Evolutionary conservation across 495 filamentous ascomycete genomes (phyloP).

Genomic region (Recurvomyces mirabilis): DNA sequence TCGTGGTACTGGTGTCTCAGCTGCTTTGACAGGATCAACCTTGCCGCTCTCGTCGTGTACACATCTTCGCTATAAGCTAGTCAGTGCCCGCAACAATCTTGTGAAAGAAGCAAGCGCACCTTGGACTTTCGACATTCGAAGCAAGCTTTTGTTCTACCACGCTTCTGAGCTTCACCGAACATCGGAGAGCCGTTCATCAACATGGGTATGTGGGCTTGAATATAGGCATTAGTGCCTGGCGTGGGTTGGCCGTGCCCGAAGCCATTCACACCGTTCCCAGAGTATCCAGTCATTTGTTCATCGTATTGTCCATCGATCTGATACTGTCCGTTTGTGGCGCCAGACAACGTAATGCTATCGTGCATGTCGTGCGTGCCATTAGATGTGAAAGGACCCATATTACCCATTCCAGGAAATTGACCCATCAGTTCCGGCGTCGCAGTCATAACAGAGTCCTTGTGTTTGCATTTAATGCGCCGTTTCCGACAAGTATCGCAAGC

Average conservation of each 20-base stretch:
- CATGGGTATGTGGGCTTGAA: conserved; percentile 20
- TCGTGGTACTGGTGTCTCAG: conserved; percentile 48
- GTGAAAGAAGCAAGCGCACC: conserved; percentile 31
- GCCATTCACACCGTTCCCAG: conserved; percentile 1
- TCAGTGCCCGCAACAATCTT: conserved; percentile 18
- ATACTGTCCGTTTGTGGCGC: conserved; percentile 1
- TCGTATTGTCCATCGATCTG: neutral
- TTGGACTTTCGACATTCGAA: conserved; percentile 59
- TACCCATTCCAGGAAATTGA: neutral
- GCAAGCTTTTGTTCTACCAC: conserved; percentile 46
- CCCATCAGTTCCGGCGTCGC: neutral
- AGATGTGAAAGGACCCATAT: neutral
- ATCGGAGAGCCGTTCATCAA: conserved; percentile 19
- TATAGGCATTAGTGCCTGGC: conserved; percentile 19
- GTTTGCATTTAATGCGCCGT: conserved; percentile 36
- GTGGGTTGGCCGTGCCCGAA: neutral
- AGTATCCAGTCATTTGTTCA: neutral
- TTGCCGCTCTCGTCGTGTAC: conserved; percentile 56
- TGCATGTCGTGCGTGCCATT: conserved; percentile 14
- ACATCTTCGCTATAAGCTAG: conserved; percentile 45
- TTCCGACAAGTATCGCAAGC: conserved; percentile 36
- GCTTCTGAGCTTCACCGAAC: conserved; percentile 30
- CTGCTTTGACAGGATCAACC: conserved; percentile 51
- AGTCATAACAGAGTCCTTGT: conserved; percentile 29
- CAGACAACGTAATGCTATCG: conserved; percentile 19